Base-by-base conservation (phyloP, 2,329 filamentous ascomycete genomes). In the Madurella mycetomatis region DNA sequence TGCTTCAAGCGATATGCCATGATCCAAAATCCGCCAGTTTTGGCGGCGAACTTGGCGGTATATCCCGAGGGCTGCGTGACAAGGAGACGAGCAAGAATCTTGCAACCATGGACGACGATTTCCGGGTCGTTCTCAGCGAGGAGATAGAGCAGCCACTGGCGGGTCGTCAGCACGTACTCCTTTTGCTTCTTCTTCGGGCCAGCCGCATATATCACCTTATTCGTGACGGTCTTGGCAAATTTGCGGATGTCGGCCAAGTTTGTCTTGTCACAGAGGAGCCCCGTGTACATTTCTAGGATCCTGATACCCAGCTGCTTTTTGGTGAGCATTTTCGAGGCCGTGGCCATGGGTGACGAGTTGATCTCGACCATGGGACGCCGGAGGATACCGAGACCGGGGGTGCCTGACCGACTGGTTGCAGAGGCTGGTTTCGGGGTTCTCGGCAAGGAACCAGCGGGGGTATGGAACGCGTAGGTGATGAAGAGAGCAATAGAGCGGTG, bases 211-310 rank as follows among this genome's bases (percentile, higher is more conserved):
- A 76, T 66, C 75, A 90, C 88, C 80, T 96, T 96, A 63, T 95
- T 96, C 18, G 92, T 96, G 9, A 99, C 92, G 1, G 92, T 95
- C 66, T 87, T 88, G 5, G 91, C 90, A 75, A 99, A 97, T 64
- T 91, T 94, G 66, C 86, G 84, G 53, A 96, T 87, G 57, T 87
- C 84, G 13, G 76, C 76, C 9, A 80, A 73, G 60, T 86, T 90
- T 18, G 80, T 80, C 63, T 83, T 83, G 57, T 89, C 84, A 64
- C 91, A 96, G 9, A 96, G 75, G 11, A 96, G 77, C 25, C 85
- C 80, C 8, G 87, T 81, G 65, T 94, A 92, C 71, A 95, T 84
- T 59, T 82, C 82, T 17, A 96, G 74, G 50, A 96, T 82, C 58
- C 81, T 84, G 39, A 85, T 79, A 8, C 90, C 91, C 39, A 95